These are phyloP conservation scores for Candida insectorum DNA, from an alignment of 805 yeast genomes.

Conservation along the genomic window DNA sequence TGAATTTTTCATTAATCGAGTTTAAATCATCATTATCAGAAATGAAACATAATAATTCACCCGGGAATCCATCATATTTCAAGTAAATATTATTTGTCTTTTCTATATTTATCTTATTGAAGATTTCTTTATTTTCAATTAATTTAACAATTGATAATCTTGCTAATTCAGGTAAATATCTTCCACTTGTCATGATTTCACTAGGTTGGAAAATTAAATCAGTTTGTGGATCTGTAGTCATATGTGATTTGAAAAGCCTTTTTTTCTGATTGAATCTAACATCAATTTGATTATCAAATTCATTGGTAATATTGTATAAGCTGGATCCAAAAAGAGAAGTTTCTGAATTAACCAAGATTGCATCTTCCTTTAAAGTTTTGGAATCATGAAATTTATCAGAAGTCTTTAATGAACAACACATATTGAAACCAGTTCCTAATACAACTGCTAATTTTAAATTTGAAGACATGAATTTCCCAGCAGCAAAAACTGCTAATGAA, in stretches of 20 bases:
- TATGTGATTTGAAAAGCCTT: constrained; percentile 24
- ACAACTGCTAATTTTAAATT: constrained; percentile 50
- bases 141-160: constrained; percentile 41
- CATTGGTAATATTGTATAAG: constrained; percentile 29
- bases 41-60: constrained; percentile 39
- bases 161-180: constrained; percentile 54
- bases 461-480: constrained; percentile 43
- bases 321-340: constrained; percentile 51
- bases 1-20: constrained; percentile 17
- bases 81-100: constrained; percentile 8
- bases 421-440: constrained; percentile 66
- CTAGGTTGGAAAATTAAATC: constrained; percentile 48
- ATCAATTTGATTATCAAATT: constrained; percentile 39
- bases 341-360: constrained; percentile 46
- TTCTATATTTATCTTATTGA: constrained; percentile 14
- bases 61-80: constrained; percentile 33
- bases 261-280: constrained; percentile 9
- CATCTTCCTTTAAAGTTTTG: constrained; percentile 12
- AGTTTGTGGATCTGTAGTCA: constrained; percentile 20
- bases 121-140: constrained; percentile 24
- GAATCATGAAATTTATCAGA: constrained; percentile 14
- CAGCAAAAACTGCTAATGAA: constrained; percentile 60
- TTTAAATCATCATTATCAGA: constrained; percentile 24
- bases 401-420: constrained; percentile 38
- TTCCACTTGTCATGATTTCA: constrained; percentile 53